Evolutionary conservation across 2,329 filamentous ascomycete species (phyloP), one percentile per base, ranked within the genome.

Genomic region (Lecanicillium sp.): DNA sequence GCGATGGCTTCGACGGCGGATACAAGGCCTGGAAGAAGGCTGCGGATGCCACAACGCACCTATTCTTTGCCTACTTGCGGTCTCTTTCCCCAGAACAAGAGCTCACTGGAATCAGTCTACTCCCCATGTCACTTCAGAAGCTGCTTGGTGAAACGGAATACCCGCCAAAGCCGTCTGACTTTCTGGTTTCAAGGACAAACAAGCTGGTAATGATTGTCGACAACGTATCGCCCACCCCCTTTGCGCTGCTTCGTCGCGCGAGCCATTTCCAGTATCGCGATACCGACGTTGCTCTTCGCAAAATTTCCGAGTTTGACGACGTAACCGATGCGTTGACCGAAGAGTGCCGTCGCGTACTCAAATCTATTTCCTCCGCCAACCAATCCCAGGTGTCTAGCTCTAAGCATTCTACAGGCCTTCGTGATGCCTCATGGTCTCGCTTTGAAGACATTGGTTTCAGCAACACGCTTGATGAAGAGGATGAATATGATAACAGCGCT

Each of bases 151-250:
- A 94, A 50, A 95, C 90, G 35, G 87, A 95, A 55, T 98, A 98
- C 52, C 92, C 92, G 2, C 92, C 92, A 1, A 78, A 86, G 50
- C 71, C 77, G 25, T 85, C 88, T 9, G 70, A 74, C 0, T 68
- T 95, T 27, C 72, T 95, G 57, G 83, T 89, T 55, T 78, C 83
- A 4, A 74, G 76, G 1, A 95, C 89, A 3, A 83, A 88, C 44
- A 89, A 86, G 55, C 88, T 98, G 4, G 81, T 94, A 43, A 95
- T 98, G 89, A 89, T 95, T 47, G 92, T 98, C 15, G 86, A 96
- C 49, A 80, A 81, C 0, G 90, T 98, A 27, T 98, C 92, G 0
- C 88, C 92, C 0, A 95, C 89, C 0, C 92, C 92, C 0, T 96
- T 96, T 60, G 75, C 92, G 3, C 72, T 98, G 11, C 68, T 98